These are phyloP conservation scores for Botryotinia narcissicola DNA, from an alignment of 2,329 filamentous ascomycete species.

Conservation along the genomic window DNA sequence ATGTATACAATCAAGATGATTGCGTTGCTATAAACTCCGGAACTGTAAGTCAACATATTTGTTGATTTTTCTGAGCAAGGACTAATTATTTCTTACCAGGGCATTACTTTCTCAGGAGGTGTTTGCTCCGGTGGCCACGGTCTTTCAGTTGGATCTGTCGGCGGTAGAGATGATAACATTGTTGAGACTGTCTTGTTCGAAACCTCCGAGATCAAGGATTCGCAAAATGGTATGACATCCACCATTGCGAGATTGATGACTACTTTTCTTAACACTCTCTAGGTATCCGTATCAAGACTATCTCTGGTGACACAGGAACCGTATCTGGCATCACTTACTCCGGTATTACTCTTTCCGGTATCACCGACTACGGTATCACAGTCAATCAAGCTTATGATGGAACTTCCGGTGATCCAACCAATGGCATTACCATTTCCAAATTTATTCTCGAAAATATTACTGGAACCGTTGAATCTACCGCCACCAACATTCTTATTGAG, in stretches of 20 bases:
- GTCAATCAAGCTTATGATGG: constrained; percentile 57
- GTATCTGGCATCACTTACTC: constrained; percentile 53
- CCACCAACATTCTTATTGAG: constrained; percentile 49
- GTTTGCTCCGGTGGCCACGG: constrained; percentile 41
- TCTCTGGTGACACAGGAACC: constrained; percentile 49
- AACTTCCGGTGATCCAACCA: constrained; percentile 45
- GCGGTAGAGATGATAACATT: constrained; percentile 51
- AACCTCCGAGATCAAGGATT: constrained; percentile 47
- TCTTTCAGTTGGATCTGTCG: constrained; percentile 58
- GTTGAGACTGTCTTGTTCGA: constrained; percentile 53
- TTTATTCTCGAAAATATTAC: constrained; percentile 45
- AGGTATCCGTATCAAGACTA: constrained; percentile 56
- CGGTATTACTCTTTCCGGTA: constrained; percentile 48
- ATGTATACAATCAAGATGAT: constrained; percentile 57
- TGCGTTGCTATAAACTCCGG: constrained; percentile 58
- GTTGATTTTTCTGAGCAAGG: constrained; percentile 38
- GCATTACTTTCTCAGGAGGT: constrained; percentile 29
- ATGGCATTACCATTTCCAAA: constrained; percentile 50
- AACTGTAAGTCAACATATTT: constrained; percentile 37
- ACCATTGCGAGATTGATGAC: constrained; percentile 40
- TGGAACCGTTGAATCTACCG: constrained; percentile 43
- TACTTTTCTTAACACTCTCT: constrained; percentile 35
- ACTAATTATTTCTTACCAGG: constrained; percentile 41
- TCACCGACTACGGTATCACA: constrained; percentile 50
- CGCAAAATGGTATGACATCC: constrained; percentile 51